These are phyloP conservation scores for Clarkia xantiana DNA, from an alignment of 345 rosid species.

Conservation along the genomic window DNA sequence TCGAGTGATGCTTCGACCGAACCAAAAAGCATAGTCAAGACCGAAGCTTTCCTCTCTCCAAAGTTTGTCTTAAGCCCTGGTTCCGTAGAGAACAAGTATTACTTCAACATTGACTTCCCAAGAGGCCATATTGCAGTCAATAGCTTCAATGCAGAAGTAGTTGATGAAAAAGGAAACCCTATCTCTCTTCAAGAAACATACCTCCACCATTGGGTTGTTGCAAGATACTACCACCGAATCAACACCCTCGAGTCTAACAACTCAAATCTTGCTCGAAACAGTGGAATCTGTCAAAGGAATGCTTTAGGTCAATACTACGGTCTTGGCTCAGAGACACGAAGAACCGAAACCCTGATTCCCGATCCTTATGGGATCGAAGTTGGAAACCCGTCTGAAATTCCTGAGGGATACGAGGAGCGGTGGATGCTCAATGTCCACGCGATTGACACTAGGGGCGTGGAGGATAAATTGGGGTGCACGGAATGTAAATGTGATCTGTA, in stretches of 20 bases:
- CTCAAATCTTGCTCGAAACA: slow-evolving; percentile 18
- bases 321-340: slow-evolving; percentile 74
- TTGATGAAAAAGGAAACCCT: slow-evolving; percentile 54
- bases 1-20: too few relatives aligned
- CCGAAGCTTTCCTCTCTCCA: slow-evolving; percentile 56
- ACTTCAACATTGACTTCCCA: slow-evolving; percentile 54
- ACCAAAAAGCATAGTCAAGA: slow-evolving; percentile 4
- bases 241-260: slow-evolving; percentile 8
- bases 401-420: slow-evolving; percentile 50
- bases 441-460: slow-evolving; percentile 71
- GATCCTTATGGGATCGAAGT: slow-evolving; percentile 80
- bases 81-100: slow-evolving; percentile 39
- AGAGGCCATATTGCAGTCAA: slow-evolving; percentile 73
- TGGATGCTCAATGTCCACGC: slow-evolving; percentile 82
- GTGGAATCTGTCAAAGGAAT: slow-evolving; percentile 45
- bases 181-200: slow-evolving; percentile 75
- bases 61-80: slow-evolving; percentile 63
- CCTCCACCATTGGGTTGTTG: slow-evolving; percentile 77
- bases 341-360: slow-evolving; percentile 45
- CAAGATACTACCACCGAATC: slow-evolving; percentile 28
- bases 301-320: slow-evolving; percentile 47
- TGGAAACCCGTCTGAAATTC: slow-evolving; percentile 46
- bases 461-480: slow-evolving; percentile 56
- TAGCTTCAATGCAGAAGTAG: slow-evolving; percentile 50
- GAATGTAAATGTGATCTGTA: slow-evolving; percentile 71